Evolutionary conservation across 345 rosid genomes (phyloP), one percentile per base, ranked within the genome.

Genomic region (Syzygium aqueum): DNA sequence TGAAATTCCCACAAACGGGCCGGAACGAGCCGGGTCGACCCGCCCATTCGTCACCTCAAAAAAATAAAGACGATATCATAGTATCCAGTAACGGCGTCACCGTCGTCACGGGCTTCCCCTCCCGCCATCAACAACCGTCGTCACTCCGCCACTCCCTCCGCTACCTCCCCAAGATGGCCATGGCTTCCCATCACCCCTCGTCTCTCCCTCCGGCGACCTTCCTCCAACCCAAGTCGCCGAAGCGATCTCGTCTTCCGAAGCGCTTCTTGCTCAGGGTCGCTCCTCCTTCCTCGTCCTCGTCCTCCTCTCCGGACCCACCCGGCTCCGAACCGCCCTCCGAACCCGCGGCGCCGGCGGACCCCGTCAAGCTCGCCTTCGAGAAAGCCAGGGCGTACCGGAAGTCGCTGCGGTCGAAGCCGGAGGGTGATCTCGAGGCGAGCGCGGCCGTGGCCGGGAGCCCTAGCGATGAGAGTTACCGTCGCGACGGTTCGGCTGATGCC

Each of bases 311-410:
- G 43, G 56, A 88, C n/a, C 84, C 87, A 28, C 84, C 50, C 13
- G 49, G 9, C 0, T 16, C 84, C 43, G 73, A 43, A 57, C 43
- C 77, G 43, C 12, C 84, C 22, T 51, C 82, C 23, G 61, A 85
- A 9, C 37, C 86, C 84, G 86, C 91, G 65, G 88, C 30, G 15
- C 87, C 90, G 15, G 90, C 89, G 2, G 97, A 94, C 88, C 94
- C 94, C 11, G 93, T 94, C 9, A 95, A 93, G 89, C 94, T 95
- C n/a, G 96, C 99, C 9, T 93, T 93, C 85, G 94, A 93, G 91
- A 96, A 90, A 91, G 96, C 95, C 2, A 91, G 90, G 90, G 93
- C 93, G 2, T 95, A 94, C 82, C 93, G 87, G 92, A 88, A 78
- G 87, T 61, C 84, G 30, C 54, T n/a, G 23, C 84, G 51, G 84